phyloP scores from a whole-genome alignment of 1,139 yeast species.

The Yamadazyma atlantica region DNA sequence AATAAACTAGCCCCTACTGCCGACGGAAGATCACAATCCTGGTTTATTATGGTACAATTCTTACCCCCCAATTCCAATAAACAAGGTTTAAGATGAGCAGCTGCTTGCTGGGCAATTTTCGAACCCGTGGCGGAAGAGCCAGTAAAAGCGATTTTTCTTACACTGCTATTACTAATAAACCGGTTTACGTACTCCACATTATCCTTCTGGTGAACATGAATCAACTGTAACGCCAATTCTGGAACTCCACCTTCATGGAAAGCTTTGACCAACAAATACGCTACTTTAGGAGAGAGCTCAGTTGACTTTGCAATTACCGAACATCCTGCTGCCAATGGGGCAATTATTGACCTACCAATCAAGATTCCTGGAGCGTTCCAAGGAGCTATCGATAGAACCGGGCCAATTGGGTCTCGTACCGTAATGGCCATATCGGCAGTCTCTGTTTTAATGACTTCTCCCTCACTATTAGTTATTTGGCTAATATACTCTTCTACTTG shows the following conservation, averaged over 20 bases:
- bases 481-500: conserved; percentile 25
- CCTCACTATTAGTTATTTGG: conserved; percentile 22
- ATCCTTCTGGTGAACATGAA: conserved; percentile 30
- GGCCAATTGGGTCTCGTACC: conserved; percentile 40
- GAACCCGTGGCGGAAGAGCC: conserved; percentile 43
- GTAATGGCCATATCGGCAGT: conserved; percentile 29
- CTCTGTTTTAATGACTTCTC: conserved; percentile 21
- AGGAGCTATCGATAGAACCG: conserved; percentile 44
- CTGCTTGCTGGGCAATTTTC: conserved; percentile 33
- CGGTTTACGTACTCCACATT: conserved; percentile 22
- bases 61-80: conserved; percentile 48
- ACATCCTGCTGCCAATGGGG: conserved; percentile 52
- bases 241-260: conserved; percentile 44
- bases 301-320: conserved; percentile 44
- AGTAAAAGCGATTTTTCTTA: conserved; percentile 42
- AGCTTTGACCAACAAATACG: conserved; percentile 30
- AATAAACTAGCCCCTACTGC: conserved; percentile 31
- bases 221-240: conserved; percentile 29
- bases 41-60: conserved; percentile 31
- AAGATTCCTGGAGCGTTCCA: conserved; percentile 52
- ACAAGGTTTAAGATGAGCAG: conserved; percentile 34
- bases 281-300: conserved; percentile 33
- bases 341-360: conserved; percentile 35
- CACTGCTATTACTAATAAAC: conserved; percentile 24
- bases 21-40: conserved; percentile 31